A percentile compares a stretch with the other conserved stretches of the same genome.
Evolutionary conservation across 2,329 filamentous ascomycete species (phyloP).

Genomic region (Neoscytalidium dimidiatum): DNA sequence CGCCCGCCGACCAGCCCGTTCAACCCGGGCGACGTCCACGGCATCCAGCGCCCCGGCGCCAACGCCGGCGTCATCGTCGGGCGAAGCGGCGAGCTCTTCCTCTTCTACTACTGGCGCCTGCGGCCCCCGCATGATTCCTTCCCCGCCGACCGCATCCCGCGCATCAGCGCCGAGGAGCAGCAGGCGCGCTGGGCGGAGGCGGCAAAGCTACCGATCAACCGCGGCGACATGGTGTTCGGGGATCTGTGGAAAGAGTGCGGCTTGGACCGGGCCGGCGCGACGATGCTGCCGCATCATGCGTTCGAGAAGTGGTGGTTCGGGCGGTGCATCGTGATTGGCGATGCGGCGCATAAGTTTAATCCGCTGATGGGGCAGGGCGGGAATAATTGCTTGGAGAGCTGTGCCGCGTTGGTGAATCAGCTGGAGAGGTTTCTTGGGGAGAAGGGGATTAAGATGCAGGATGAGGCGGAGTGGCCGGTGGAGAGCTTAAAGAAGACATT

Average conservation of each 20-base stretch:
- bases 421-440: background rate
- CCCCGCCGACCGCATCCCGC: slow-evolving; percentile 22
- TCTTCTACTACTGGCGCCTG: background rate
- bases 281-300: slow-evolving; percentile 40
- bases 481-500: background rate
- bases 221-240: slow-evolving; percentile 29
- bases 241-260: slow-evolving; percentile 35
- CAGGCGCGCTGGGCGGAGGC: slow-evolving; percentile 27
- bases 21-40: background rate
- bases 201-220: slow-evolving; percentile 30
- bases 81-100: background rate
- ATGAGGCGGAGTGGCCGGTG: background rate
- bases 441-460: background rate
- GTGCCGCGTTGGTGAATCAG: slow-evolving; percentile 18
- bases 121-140: background rate
- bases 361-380: background rate
- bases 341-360: slow-evolving; percentile 37
- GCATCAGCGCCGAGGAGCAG: slow-evolving; percentile 35
- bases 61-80: background rate
- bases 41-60: background rate
- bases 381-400: background rate
- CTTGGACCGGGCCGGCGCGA: slow-evolving; percentile 10
- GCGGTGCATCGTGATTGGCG: slow-evolving; percentile 43
- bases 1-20: background rate
- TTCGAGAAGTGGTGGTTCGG: slow-evolving; percentile 42